Evolutionary conservation across 148 eudicot species (phyloP).

Genomic region (Camellia lanceoleosa): DNA sequence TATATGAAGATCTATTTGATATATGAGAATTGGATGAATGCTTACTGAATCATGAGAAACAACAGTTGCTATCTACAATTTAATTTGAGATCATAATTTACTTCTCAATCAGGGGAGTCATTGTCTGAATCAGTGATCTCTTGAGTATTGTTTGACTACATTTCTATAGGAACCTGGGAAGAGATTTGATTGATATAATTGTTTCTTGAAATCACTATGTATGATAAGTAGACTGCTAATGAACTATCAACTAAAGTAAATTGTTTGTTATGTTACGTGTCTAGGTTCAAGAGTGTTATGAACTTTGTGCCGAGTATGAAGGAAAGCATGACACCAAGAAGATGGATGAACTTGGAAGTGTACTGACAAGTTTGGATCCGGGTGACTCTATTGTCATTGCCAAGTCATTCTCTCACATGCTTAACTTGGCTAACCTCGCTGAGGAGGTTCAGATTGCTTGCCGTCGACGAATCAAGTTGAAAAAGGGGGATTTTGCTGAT

Average conservation of each 20-base stretch:
- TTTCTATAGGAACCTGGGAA: not conserved
- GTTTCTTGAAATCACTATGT: not conserved
- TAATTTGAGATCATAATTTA: not conserved
- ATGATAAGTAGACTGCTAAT: not conserved
- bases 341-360: conserved; percentile 82
- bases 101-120: not conserved
- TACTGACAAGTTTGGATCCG: conserved; percentile 83
- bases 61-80: not conserved
- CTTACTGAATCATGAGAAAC: not conserved
- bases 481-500: conserved; percentile 85
- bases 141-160: not conserved
- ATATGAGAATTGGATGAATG: not conserved
- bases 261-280: not conserved
- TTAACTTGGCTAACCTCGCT: conserved; percentile 92
- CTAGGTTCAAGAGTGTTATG: conserved; percentile 96
- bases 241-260: not conserved
- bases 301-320: conserved; percentile 91
- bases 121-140: not conserved
- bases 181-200: not conserved
- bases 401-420: conserved; percentile 92
- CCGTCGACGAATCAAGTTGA: conserved; percentile 73
- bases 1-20: not conserved
- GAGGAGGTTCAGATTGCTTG: conserved; percentile 94
- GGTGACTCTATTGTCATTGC: conserved; percentile 93
- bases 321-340: conserved; percentile 66